phyloP scores from a whole-genome alignment of 2,329 filamentous ascomycete species.

The Amauroascus verrucosus region DNA sequence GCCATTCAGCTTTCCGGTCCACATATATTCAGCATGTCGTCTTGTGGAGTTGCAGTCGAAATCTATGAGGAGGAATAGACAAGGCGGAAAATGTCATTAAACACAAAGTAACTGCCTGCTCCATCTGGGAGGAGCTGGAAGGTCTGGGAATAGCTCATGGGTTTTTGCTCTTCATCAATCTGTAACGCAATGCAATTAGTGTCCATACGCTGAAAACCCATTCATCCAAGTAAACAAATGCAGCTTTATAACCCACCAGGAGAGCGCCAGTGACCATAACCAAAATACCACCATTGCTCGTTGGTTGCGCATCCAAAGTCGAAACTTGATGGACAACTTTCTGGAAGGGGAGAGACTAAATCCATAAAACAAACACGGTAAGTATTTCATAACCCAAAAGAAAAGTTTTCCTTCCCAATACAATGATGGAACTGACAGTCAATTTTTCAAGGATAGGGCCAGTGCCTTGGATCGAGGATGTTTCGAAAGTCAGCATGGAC shows the following conservation, averaged over 20 bases:
- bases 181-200: constrained; percentile 28
- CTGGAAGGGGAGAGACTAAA: constrained; percentile 64
- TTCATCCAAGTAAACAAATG: not conserved
- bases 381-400: not conserved
- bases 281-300: constrained; percentile 58
- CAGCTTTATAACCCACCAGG: constrained; percentile 47
- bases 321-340: constrained; percentile 68
- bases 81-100: constrained; percentile 92
- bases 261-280: constrained; percentile 84
- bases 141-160: constrained; percentile 82
- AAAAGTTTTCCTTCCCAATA: not conserved
- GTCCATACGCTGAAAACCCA: not conserved
- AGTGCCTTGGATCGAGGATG: constrained; percentile 53
- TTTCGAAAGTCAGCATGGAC: constrained; percentile 94
- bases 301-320: constrained; percentile 76
- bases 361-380: not conserved
- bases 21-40: not conserved
- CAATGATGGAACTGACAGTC: constrained; percentile 44
- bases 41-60: not conserved
- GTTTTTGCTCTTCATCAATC: constrained; percentile 76
- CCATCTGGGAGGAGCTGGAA: constrained; percentile 72
- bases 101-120: constrained; percentile 66
- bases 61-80: constrained; percentile 46
- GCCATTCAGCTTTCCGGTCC: not conserved
- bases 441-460: constrained; percentile 69